Evolutionary conservation across 306 rosid genomes (phyloP), one percentile per base, ranked within the genome.

Genomic region (Trifolium fragiferum): DNA sequence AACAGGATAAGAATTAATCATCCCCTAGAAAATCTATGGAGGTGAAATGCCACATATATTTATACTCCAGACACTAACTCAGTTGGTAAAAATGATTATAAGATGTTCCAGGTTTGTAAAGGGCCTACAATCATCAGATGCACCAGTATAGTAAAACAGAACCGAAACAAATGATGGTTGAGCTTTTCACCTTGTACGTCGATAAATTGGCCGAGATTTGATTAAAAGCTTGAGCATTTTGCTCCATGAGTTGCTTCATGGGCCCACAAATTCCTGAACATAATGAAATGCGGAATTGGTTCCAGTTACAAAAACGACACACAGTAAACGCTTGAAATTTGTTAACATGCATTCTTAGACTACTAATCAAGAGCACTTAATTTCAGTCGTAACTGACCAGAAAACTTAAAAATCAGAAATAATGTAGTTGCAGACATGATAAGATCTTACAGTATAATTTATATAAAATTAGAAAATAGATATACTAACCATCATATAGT

Each of bases 151-250:
- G 46, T 25, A 58, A 19, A 49, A 54, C 44, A 53, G 41, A 27
- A 63, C 30, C 5, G 12, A 80, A 12, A 53, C 57, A 66, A 11
- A 65, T 10, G 37, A 32, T 10, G 61, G 40, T 72, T 63, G 74
- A 82, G 75, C 59, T 47, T 75, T 69, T 84, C 73, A 94, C 99
- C 96, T 94, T 92, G 89, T 84, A 90, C 23, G 87, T 67, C 57
- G 93, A 92, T 72, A 92, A 84, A 85, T 94, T 94, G 81, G 86
- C 78, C 13, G 70, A 49, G 35, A 94, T 94, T 90, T 94, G 95
- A 75, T 74, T 84, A 72, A 92, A 90, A 66, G 88, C 88, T 76
- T 84, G 95, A 69, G 90, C 84, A 86, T 94, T 94, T 85, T 87
- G 97, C 77, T 94, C 96, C 90, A 94, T 79, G 49, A 88, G 91